phyloP scores from a whole-genome alignment of 345 rosid genomes.

The Euphorbia pulcherrima region DNA sequence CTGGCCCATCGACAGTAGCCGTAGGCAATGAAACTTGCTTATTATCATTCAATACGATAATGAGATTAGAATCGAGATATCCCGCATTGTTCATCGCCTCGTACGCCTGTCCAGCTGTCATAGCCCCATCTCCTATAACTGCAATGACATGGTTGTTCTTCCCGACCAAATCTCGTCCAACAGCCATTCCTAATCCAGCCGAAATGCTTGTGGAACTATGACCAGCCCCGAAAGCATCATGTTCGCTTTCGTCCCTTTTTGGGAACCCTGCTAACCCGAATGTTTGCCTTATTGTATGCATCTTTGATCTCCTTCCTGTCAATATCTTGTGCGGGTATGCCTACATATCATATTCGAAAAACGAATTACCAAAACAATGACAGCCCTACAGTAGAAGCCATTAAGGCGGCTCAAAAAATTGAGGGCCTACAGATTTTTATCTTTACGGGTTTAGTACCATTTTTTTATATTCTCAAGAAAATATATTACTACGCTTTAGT shows the following conservation, averaged over 20 bases:
- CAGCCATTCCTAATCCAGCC: conserved; percentile 79
- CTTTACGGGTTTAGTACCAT: no score
- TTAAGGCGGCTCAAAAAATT: no score
- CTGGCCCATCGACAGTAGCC: conserved; percentile 68
- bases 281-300: conserved; percentile 60
- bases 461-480: no score
- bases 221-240: conserved; percentile 71
- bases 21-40: conserved; percentile 50
- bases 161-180: conserved; percentile 52
- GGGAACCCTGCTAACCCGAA: conserved; percentile 71
- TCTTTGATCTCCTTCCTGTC: conserved; percentile 63
- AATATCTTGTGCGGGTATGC: conserved; percentile 64
- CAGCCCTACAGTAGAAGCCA: no score
- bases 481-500: no score
- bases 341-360: conserved; percentile 28
- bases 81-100: conserved; percentile 81
- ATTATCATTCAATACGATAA: conserved; percentile 31
- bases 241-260: conserved; percentile 57
- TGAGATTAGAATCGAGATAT: conserved; percentile 51
- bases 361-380: no score
- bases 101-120: conserved; percentile 72
- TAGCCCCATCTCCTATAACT: conserved; percentile 73
- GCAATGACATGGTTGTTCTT: conserved; percentile 54
- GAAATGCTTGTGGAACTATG: conserved; percentile 80
- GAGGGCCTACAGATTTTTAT: no score